A percentile compares a stretch with the other conserved stretches of the same genome.
phyloP scores from a whole-genome alignment of 352 stramenopile species.

The Phytopythium litorale region DNA sequence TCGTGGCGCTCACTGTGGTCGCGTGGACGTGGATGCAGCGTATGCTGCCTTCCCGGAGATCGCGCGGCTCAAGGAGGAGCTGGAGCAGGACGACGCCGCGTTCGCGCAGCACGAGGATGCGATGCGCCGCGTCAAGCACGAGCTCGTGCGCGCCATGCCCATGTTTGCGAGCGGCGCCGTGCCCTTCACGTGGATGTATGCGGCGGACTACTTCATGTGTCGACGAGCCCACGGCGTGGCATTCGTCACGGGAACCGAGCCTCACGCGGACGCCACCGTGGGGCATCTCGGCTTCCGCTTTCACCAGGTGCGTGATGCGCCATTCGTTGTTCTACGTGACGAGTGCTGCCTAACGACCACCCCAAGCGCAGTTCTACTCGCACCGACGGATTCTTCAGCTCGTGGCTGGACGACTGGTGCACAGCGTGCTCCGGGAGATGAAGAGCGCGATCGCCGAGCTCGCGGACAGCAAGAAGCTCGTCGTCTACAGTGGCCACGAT shows the following conservation, averaged over 20 bases:
- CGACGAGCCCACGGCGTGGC: conserved; percentile 46
- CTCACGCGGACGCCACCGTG: conserved; percentile 26
- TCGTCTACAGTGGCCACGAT: conserved; percentile 83
- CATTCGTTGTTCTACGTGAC: neutral
- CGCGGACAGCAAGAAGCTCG: conserved; percentile 42
- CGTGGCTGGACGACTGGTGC: conserved; percentile 56
- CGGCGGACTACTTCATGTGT: conserved; percentile 75
- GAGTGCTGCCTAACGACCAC: neutral
- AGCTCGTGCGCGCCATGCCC: conserved; percentile 53
- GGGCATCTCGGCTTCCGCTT: conserved; percentile 73
- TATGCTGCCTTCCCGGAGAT: conserved; percentile 69
- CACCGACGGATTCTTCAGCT: conserved; percentile 59
- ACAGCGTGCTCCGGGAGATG: conserved; percentile 63
- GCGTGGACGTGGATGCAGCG: conserved; percentile 23
- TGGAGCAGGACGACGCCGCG: conserved; percentile 48
- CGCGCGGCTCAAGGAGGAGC: conserved; percentile 34
- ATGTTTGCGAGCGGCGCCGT: conserved; percentile 28
- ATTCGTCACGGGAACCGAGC: conserved; percentile 50
- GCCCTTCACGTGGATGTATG: conserved; percentile 67
- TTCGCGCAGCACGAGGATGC: conserved; percentile 47
- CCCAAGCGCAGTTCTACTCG: conserved; percentile 58
- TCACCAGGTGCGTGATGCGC: conserved; percentile 36
- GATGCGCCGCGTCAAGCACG: conserved; percentile 44
- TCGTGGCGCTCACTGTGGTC: neutral
- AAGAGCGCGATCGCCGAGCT: conserved; percentile 28